These are phyloP conservation scores for Sporothrix euskadiensis DNA, from an alignment of 2,329 filamentous ascomycete genomes.

Conservation along the genomic window DNA sequence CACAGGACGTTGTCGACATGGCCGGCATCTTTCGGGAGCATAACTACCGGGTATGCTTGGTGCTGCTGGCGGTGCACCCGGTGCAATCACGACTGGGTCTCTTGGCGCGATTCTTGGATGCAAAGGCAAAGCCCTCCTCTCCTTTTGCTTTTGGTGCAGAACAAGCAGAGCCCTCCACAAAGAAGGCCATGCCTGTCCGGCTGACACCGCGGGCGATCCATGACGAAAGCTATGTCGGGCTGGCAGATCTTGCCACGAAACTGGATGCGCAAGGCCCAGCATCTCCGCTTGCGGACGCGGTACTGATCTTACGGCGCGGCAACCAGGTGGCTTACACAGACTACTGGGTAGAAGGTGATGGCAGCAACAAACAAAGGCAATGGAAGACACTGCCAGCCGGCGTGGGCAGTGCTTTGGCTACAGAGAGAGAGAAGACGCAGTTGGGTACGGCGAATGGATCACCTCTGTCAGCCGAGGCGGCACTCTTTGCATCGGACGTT, in stretches of 20 bases:
- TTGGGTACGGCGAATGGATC: background rate
- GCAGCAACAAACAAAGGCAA: background rate
- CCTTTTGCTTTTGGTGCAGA: background rate
- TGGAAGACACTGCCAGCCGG: constrained; percentile 17
- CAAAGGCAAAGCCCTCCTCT: constrained; percentile 24
- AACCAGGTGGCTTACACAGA: constrained; percentile 41
- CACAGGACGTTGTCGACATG: constrained; percentile 45
- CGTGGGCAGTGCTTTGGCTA: constrained; percentile 28
- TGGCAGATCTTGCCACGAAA: constrained; percentile 43
- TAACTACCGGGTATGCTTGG: constrained; percentile 45
- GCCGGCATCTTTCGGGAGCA: constrained; percentile 40
- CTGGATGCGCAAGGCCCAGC: constrained; percentile 39
- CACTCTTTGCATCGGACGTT: constrained; percentile 39
- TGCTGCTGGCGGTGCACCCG: constrained; percentile 47
- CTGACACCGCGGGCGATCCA: constrained; percentile 49
- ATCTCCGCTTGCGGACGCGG: constrained; percentile 36
- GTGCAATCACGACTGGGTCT: constrained; percentile 48
- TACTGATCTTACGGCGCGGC: constrained; percentile 45
- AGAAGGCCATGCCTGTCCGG: constrained; percentile 40
- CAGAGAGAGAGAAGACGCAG: constrained; percentile 30
- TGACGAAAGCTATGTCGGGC: constrained; percentile 47
- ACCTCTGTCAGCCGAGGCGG: constrained; percentile 27
- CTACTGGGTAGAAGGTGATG: background rate
- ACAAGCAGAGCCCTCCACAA: background rate
- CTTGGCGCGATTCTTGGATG: constrained; percentile 44